Conservation (phyloP, 164 flowering plant species). For the Aristolochia contorta region DNA sequence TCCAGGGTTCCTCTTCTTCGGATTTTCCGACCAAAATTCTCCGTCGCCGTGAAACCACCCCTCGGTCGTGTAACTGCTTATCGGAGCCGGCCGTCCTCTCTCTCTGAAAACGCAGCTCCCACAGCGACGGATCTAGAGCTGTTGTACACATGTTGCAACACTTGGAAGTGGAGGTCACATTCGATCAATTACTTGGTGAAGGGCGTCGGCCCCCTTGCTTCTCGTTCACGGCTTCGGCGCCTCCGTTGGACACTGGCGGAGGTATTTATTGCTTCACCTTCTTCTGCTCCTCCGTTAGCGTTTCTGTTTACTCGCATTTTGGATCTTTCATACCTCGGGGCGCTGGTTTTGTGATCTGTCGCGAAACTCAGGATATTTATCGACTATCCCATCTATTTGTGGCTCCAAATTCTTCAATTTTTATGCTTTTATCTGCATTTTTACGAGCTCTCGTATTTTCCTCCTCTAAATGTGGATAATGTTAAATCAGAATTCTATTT, state of each 20-base stretch:
- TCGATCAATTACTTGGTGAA: conserved; percentile 50
- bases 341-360: no score
- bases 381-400: no score
- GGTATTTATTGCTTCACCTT: conserved; percentile 22
- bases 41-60: no score
- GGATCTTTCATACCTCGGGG: no score
- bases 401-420: neutral
- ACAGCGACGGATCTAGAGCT: conserved; percentile 12
- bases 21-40: no score
- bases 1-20: no score
- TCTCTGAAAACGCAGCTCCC: neutral
- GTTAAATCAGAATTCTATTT: neutral
- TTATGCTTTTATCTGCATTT: neutral
- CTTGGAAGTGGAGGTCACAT: conserved; percentile 73
- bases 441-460: neutral
- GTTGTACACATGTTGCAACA: conserved; percentile 33
- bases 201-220: conserved; percentile 43
- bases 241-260: conserved; percentile 90
- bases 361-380: no score
- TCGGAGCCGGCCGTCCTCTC: neutral
- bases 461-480: neutral
- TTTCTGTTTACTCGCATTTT: neutral
- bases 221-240: conserved; percentile 97
- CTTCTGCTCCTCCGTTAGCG: neutral
- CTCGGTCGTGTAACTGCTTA: no score